phyloP scores from a whole-genome alignment of 768 basidiomycete genomes.

The Leucocoprinus leucothites region DNA sequence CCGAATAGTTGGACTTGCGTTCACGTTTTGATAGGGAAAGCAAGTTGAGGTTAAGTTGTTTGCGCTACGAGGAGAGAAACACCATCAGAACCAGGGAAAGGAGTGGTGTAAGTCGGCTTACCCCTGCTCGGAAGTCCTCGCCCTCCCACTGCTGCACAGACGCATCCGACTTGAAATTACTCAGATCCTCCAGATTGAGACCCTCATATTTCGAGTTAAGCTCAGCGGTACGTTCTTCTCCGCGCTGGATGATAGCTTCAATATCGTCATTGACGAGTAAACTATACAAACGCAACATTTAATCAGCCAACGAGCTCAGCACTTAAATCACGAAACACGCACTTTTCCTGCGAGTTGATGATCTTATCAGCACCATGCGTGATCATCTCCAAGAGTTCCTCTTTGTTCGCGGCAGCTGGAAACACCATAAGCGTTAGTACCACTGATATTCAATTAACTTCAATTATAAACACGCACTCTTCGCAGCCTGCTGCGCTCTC shows the following conservation, averaged over 20 bases:
- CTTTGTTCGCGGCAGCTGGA: slow-evolving; percentile 89
- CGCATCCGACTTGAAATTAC: slow-evolving; percentile 94
- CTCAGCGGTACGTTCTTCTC: slow-evolving; percentile 87
- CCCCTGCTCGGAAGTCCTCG: slow-evolving; percentile 82
- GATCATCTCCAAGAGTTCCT: slow-evolving; percentile 97
- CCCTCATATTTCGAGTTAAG: slow-evolving; percentile 91
- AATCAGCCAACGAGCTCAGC: background rate
- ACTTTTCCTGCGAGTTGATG: slow-evolving; percentile 79
- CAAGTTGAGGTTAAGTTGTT: slow-evolving; percentile 70
- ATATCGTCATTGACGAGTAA: slow-evolving; percentile 85
- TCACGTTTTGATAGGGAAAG: slow-evolving; percentile 91
- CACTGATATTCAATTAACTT: background rate
- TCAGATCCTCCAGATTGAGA: slow-evolving; percentile 90
- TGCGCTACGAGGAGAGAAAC: slow-evolving; percentile 41
- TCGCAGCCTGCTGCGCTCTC: slow-evolving; percentile 70
- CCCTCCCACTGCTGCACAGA: slow-evolving; percentile 95
- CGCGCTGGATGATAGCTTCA: slow-evolving; percentile 87
- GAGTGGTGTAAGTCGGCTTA: slow-evolving; percentile 28
- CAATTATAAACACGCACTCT: slow-evolving; percentile 45
- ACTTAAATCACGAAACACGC: slow-evolving; percentile 21
- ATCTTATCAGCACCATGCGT: slow-evolving; percentile 97
- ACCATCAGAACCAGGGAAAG: slow-evolving; percentile 5
- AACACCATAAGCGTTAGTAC: background rate
- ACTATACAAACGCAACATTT: slow-evolving; percentile 36
- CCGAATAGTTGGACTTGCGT: slow-evolving; percentile 90